Evolutionary conservation across 306 rosid genomes (phyloP).

Genomic region (Elaeagnus macrophylla): DNA sequence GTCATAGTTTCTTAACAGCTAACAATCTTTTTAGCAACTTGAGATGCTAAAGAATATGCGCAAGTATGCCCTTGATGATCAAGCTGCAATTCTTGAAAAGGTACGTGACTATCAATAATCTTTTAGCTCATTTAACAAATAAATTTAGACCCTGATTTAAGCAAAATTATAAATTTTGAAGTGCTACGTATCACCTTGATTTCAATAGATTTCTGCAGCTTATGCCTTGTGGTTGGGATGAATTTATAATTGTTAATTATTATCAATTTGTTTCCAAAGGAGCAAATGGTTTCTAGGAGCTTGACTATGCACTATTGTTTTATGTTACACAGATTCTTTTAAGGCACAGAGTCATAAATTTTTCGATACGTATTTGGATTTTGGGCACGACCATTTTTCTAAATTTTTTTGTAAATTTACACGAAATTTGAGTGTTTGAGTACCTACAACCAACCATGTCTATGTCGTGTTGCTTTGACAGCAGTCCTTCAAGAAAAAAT

Average conservation of each 20-base stretch:
- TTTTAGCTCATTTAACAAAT: background rate
- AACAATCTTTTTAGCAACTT: constrained; percentile 44
- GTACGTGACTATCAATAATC: constrained; percentile 20
- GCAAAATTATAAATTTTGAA: background rate
- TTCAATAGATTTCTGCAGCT: no score
- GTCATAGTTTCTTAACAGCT: background rate
- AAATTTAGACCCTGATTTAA: background rate
- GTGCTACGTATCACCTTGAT: background rate
- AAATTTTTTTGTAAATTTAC: no score
- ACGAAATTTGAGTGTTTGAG: no score
- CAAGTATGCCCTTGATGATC: constrained; percentile 62
- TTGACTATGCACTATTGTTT: background rate
- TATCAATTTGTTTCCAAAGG: background rate
- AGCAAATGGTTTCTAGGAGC: background rate
- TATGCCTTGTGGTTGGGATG: background rate
- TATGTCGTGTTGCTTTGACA: no score
- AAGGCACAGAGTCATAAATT: background rate
- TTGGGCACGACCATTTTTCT: no score
- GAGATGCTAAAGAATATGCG: constrained; percentile 81
- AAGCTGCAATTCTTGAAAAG: constrained; percentile 71
- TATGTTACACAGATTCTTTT: background rate
- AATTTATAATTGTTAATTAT: background rate
- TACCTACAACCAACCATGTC: no score
- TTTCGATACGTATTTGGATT: no score
- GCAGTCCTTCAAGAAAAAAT: no score